Conservation (phyloP, 768 basidiomycete species). For the Russula abietina region DNA sequence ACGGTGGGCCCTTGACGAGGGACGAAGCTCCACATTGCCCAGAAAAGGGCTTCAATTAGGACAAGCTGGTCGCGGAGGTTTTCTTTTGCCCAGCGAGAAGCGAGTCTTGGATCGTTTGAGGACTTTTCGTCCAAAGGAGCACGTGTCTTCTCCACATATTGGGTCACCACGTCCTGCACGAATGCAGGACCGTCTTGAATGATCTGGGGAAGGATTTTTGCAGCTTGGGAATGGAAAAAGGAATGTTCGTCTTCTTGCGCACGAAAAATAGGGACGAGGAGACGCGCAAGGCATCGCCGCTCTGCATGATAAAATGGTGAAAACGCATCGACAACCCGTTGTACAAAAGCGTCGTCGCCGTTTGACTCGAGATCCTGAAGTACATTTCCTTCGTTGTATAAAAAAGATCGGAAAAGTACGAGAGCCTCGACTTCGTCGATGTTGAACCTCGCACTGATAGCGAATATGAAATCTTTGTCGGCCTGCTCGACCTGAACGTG, state of each 20-base stretch:
- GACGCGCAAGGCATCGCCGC: constrained; percentile 60
- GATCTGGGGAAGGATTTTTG: constrained; percentile 50
- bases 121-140: constrained; percentile 43
- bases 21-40: constrained; percentile 76
- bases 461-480: constrained; percentile 62
- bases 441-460: constrained; percentile 65
- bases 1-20: constrained; percentile 61
- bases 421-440: constrained; percentile 79
- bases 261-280: constrained; percentile 70
- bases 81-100: constrained; percentile 68
- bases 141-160: constrained; percentile 52
- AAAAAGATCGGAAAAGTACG: constrained; percentile 66
- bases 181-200: constrained; percentile 62
- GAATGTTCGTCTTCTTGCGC: constrained; percentile 55
- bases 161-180: constrained; percentile 50
- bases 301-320: constrained; percentile 81
- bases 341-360: constrained; percentile 42
- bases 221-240: constrained; percentile 48
- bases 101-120: constrained; percentile 48
- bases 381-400: constrained; percentile 60
- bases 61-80: constrained; percentile 72
- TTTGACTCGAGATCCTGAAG: constrained; percentile 31
- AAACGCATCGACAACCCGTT: constrained; percentile 62
- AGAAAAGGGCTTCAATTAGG: constrained; percentile 81
- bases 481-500: constrained; percentile 56